Conservation (phyloP, 2,329 filamentous ascomycete genomes). For the Elsinoe australis region DNA sequence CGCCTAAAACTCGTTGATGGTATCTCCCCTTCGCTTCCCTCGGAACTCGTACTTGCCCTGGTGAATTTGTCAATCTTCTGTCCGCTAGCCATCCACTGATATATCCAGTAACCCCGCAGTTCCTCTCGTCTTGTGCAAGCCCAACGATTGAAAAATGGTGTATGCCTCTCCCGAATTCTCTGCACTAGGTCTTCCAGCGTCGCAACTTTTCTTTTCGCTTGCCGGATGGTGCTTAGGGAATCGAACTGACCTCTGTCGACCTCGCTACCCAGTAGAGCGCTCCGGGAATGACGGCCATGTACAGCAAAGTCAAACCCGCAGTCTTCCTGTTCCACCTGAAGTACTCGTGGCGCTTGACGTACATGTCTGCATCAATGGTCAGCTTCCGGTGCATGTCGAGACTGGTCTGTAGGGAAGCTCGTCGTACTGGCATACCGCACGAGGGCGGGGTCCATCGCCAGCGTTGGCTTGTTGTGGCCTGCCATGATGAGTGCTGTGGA, state of each 20-base stretch:
- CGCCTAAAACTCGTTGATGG: constrained; percentile 65
- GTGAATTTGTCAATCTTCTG: constrained; percentile 16
- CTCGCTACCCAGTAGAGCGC: constrained; percentile 66
- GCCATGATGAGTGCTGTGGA: constrained; percentile 26
- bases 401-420: too few species aligned
- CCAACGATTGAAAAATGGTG: too few species aligned
- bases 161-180: too few species aligned
- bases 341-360: constrained; percentile 78
- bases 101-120: too few species aligned
- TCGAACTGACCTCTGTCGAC: constrained; percentile 77
- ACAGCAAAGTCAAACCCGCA: constrained; percentile 70
- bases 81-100: too few species aligned
- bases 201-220: too few species aligned
- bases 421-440: constrained; percentile 48
- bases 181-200: too few species aligned
- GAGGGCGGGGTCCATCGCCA: constrained; percentile 49
- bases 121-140: not conserved
- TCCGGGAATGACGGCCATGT: constrained; percentile 63
- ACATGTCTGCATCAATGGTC: constrained; percentile 58
- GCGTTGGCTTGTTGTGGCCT: constrained; percentile 31
- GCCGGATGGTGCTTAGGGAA: too few species aligned
- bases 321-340: constrained; percentile 89
- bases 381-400: constrained; percentile 19
- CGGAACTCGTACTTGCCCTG: constrained; percentile 82
- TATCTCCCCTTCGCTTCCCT: constrained; percentile 81